Conservation (phyloP, 352 stramenopile genomes). For the Blastocystis sp. region DNA sequence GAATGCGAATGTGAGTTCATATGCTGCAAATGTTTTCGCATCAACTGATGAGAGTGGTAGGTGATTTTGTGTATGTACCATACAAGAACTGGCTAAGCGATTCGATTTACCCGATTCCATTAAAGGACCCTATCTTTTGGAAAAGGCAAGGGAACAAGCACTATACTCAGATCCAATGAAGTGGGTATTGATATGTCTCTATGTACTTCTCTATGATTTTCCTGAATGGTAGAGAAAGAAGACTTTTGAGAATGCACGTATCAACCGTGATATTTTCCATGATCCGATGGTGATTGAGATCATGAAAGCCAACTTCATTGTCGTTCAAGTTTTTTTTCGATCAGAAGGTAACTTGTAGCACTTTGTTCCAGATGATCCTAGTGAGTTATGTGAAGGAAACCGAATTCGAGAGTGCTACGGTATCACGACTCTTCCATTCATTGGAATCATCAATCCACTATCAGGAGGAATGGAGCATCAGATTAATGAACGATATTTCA, state of each 20-base stretch:
- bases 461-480: not conserved
- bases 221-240: not conserved
- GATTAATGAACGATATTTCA: not conserved
- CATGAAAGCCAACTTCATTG: slow-evolving; percentile 53
- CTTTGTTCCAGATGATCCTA: not conserved
- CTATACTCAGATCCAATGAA: not conserved
- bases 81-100: not conserved
- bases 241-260: not conserved
- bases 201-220: not conserved
- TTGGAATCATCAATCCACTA: slow-evolving; percentile 43
- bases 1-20: not conserved
- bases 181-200: slow-evolving; percentile 48
- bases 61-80: not conserved
- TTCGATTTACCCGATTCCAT: slow-evolving; percentile 48
- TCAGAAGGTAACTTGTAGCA: not conserved
- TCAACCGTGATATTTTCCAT: slow-evolving; percentile 57
- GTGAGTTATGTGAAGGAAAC: slow-evolving; percentile 2
- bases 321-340: slow-evolving; percentile 1
- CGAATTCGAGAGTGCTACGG: not conserved
- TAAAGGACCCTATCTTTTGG: slow-evolving; percentile 22
- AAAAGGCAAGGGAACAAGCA: slow-evolving; percentile 33
- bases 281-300: slow-evolving; percentile 2
- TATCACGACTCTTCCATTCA: not conserved
- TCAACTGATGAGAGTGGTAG: not conserved
- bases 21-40: slow-evolving; percentile 15